phyloP scores from a whole-genome alignment of 2,329 filamentous ascomycete genomes.

The Malbranchea zuffiana region DNA sequence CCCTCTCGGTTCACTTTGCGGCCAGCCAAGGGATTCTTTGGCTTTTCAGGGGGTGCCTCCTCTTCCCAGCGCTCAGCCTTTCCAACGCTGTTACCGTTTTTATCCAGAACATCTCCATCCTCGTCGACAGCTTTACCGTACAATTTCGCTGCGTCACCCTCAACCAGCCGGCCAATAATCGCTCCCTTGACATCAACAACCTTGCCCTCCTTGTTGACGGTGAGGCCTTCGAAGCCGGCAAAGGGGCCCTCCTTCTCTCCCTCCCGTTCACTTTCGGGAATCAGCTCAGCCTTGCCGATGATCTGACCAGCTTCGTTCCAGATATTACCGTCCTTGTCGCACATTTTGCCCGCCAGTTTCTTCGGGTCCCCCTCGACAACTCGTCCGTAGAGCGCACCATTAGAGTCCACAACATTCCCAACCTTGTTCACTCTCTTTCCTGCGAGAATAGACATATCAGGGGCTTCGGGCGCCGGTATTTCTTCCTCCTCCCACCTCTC shows the following conservation, averaged over 20 bases:
- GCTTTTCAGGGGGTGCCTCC: constrained; percentile 39
- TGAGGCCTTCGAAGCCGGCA: constrained; percentile 46
- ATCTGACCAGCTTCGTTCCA: constrained; percentile 48
- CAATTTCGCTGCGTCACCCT: constrained; percentile 61
- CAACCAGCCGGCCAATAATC: constrained; percentile 58
- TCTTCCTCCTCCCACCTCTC: constrained; percentile 43
- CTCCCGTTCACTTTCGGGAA: constrained; percentile 47
- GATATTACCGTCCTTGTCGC: constrained; percentile 46
- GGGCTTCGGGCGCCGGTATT: constrained; percentile 35
- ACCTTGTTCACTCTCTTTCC: constrained; percentile 48
- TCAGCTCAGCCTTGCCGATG: constrained; percentile 47
- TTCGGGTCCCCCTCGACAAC: constrained; percentile 47
- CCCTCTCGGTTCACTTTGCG: constrained; percentile 51
- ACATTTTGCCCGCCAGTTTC: constrained; percentile 46
- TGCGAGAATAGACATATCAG: constrained; percentile 44
- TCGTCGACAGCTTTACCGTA: constrained; percentile 66
- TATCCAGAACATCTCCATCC: constrained; percentile 72
- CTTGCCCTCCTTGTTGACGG: constrained; percentile 48
- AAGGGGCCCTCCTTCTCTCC: constrained; percentile 47
- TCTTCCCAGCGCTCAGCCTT: constrained; percentile 47
- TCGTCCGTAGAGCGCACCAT: constrained; percentile 46
- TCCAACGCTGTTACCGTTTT: constrained; percentile 54
- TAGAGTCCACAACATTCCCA: constrained; percentile 44
- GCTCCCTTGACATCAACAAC: constrained; percentile 68
- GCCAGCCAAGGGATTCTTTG: constrained; percentile 50